Conservation (phyloP, 2,329 filamentous ascomycete genomes). For the Fusarium secorum region DNA sequence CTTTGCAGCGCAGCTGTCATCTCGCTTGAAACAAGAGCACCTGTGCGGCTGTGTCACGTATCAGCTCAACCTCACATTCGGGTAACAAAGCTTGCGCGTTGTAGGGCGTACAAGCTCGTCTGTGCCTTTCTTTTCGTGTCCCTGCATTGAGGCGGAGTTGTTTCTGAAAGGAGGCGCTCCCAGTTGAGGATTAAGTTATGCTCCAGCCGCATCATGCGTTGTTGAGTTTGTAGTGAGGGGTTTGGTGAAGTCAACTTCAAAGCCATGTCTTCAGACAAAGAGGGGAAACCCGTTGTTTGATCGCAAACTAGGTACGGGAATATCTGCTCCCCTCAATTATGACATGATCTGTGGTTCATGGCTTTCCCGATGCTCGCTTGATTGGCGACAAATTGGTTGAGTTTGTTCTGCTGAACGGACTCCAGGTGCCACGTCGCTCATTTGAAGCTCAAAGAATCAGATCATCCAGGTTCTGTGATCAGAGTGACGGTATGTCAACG, state of each 20-base stretch:
- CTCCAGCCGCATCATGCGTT: background rate
- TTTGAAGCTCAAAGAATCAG: conserved; percentile 6
- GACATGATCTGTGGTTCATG: background rate
- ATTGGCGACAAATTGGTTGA: background rate
- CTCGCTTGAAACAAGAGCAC: conserved; percentile 24
- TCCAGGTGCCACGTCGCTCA: conserved; percentile 4
- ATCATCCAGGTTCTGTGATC: conserved; percentile 12
- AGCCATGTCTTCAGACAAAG: background rate
- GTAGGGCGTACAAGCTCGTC: background rate
- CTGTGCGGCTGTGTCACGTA: background rate
- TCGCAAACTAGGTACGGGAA: background rate
- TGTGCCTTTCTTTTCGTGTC: background rate
- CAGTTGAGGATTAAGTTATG: background rate
- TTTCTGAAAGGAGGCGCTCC: background rate
- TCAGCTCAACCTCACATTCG: background rate
- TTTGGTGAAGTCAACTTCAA: background rate
- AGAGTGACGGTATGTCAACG: conserved; percentile 11
- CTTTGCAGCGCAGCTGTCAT: conserved; percentile 9
- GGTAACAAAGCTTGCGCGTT: conserved; percentile 12
- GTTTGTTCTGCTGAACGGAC: background rate
- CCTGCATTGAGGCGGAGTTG: background rate
- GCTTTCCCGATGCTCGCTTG: background rate
- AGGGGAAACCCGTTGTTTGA: background rate
- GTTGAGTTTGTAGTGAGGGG: background rate
- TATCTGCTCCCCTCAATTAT: background rate